Evolutionary conservation across 352 stramenopile species (phyloP).

Genomic region (Phytopythium chamaehyphon): DNA sequence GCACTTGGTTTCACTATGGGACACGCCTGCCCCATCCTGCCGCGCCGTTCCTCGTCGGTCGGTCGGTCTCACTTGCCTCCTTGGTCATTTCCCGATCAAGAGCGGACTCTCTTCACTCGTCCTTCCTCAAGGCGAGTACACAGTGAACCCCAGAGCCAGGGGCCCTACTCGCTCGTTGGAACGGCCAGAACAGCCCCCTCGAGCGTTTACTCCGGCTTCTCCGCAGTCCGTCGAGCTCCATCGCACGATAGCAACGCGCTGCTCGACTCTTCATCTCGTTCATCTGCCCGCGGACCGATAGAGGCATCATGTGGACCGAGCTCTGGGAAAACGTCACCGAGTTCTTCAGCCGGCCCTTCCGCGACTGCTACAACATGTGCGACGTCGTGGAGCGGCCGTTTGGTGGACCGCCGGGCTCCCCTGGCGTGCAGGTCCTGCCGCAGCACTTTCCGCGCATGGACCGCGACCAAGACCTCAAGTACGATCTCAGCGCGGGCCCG

Average conservation of each 20-base stretch:
- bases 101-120: slow-evolving; percentile 5
- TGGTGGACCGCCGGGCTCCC: slow-evolving; percentile 10
- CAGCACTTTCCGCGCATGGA: slow-evolving; percentile 24
- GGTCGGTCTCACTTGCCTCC: not conserved
- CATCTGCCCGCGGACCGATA: not conserved
- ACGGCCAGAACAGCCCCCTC: no score
- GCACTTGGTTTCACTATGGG: slow-evolving; percentile 5
- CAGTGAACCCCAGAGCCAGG: no score
- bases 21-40: not conserved
- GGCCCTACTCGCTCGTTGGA: no score
- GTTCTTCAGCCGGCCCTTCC: slow-evolving; percentile 27
- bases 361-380: slow-evolving; percentile 28
- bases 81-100: slow-evolving; percentile 7
- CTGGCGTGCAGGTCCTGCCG: slow-evolving; percentile 19
- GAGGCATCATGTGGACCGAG: slow-evolving; percentile 1
- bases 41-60: not conserved
- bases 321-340: slow-evolving; percentile 9
- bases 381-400: slow-evolving; percentile 16
- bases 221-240: no score
- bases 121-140: not conserved
- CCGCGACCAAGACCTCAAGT: slow-evolving; percentile 29
- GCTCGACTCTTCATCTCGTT: no score
- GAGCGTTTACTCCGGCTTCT: no score
- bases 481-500: slow-evolving; percentile 17
- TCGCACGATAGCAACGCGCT: no score